Percentiles rank a stretch among this genome's conserved stretches.
Conservation (phyloP, 116 monocot species). For the Thalassia testudinum region DNA sequence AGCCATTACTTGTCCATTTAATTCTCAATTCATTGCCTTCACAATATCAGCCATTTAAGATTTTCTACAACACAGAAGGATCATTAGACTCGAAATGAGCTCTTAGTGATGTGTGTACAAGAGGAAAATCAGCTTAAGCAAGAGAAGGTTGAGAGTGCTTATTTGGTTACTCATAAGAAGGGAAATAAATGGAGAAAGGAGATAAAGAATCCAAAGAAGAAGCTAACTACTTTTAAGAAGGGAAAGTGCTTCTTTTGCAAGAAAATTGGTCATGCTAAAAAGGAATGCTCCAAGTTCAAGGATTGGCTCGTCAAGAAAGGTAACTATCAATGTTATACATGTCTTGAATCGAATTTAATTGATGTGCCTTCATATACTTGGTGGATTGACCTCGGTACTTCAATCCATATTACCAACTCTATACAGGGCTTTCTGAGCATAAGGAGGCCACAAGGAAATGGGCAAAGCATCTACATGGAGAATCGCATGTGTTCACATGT, state of each 20-base stretch:
- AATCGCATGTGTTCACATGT: slow-evolving; percentile 2
- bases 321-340: slow-evolving; percentile 8
- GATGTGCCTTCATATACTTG: slow-evolving; percentile 3
- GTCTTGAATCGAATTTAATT: slow-evolving; percentile 14
- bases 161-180: no score
- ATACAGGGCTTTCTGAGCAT: not conserved
- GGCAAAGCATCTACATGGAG: not conserved
- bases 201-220: not conserved
- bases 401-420: slow-evolving; percentile 7
- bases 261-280: slow-evolving; percentile 10
- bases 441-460: slow-evolving; percentile 1
- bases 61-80: not conserved
- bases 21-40: slow-evolving; percentile 3
- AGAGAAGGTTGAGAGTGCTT: no score
- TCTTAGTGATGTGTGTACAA: slow-evolving; percentile 11
- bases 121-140: slow-evolving; percentile 2
- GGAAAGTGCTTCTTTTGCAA: slow-evolving; percentile 19
- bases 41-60: slow-evolving; percentile 7
- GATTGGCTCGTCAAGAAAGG: slow-evolving; percentile 14
- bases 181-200: not conserved
- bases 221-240: slow-evolving; percentile 9
- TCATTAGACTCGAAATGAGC: slow-evolving; percentile 6
- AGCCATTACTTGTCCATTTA: slow-evolving; percentile 10
- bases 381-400: slow-evolving; percentile 8
- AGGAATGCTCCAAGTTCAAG: slow-evolving; percentile 10